phyloP scores from a whole-genome alignment of 108 stramenopile genomes.

The Skeletonema tropicum region DNA sequence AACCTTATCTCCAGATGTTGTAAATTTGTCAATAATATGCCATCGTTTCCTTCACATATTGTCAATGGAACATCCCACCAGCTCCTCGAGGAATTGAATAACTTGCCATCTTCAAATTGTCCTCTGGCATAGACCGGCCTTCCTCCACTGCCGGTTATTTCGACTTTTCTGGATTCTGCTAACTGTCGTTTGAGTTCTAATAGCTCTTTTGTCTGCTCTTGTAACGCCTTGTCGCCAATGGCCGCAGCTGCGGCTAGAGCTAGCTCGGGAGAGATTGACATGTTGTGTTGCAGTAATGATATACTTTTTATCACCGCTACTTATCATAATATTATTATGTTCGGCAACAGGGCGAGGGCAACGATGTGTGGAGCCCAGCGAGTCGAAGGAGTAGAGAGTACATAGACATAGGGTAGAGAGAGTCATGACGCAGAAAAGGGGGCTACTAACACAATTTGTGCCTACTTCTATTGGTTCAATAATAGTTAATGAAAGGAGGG shows the following conservation, averaged over 20 bases:
- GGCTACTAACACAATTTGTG: too few species aligned
- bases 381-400: too few species aligned
- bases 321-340: too few species aligned
- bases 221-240: conserved; percentile 3
- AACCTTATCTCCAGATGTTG: not conserved
- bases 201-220: conserved; percentile 4
- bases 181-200: conserved; percentile 3
- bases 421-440: too few species aligned
- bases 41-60: not conserved
- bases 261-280: conserved; percentile 8
- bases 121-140: not conserved
- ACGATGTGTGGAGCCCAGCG: too few species aligned
- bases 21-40: not conserved
- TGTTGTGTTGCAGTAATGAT: not conserved
- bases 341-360: too few species aligned
- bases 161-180: conserved; percentile 2
- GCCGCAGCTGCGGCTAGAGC: conserved; percentile 5
- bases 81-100: not conserved
- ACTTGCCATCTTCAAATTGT: not conserved
- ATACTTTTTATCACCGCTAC: too few species aligned
- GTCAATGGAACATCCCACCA: not conserved
- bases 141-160: not conserved
- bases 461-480: too few species aligned
- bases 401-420: too few species aligned
- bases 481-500: too few species aligned